Percentiles rank a stretch among this genome's conserved stretches.
These are phyloP conservation scores for Fusarium torulosum DNA, from an alignment of 2,329 filamentous ascomycete genomes.

Conservation along the genomic window DNA sequence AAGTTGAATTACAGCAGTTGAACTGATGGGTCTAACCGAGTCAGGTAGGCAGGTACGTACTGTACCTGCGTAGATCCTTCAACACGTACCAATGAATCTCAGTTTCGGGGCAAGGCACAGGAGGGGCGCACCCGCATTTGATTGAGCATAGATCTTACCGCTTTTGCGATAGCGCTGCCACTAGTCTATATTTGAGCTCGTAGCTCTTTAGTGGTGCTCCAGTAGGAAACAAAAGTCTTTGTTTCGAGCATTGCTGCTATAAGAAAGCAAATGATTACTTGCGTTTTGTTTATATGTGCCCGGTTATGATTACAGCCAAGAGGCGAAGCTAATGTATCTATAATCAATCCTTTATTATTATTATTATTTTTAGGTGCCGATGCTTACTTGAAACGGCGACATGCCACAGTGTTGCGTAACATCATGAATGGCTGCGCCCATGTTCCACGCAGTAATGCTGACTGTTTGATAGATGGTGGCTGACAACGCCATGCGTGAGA, in stretches of 20 bases:
- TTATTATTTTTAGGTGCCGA: slow-evolving; percentile 20
- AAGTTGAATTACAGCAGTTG: slow-evolving; percentile 38
- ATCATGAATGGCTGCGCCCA: slow-evolving; percentile 27
- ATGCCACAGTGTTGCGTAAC: slow-evolving; percentile 8
- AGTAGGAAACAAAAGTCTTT: slow-evolving; percentile 23
- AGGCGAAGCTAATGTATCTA: slow-evolving; percentile 12
- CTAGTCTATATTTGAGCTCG: slow-evolving; percentile 23
- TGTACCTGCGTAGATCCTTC: slow-evolving; percentile 20
- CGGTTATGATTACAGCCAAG: background rate
- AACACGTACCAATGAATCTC: slow-evolving; percentile 10
- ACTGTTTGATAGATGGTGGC: slow-evolving; percentile 28
- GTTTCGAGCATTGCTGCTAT: slow-evolving; percentile 20
- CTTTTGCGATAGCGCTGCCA: background rate
- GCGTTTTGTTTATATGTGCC: background rate
- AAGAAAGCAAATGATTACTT: slow-evolving; percentile 1
- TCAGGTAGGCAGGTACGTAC: slow-evolving; percentile 31
- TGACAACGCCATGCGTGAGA: slow-evolving; percentile 26
- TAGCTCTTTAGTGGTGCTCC: slow-evolving; percentile 17
- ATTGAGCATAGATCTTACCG: slow-evolving; percentile 28
- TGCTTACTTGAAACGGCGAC: slow-evolving; percentile 8
- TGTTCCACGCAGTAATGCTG: slow-evolving; percentile 38
- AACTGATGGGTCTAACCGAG: slow-evolving; percentile 23
- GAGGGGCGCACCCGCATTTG: slow-evolving; percentile 35
- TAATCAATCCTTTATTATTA: background rate
- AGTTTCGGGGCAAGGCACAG: slow-evolving; percentile 20